Evolutionary conservation across 179 eudicot genomes (phyloP).

Genomic region (Silene vulgaris): DNA sequence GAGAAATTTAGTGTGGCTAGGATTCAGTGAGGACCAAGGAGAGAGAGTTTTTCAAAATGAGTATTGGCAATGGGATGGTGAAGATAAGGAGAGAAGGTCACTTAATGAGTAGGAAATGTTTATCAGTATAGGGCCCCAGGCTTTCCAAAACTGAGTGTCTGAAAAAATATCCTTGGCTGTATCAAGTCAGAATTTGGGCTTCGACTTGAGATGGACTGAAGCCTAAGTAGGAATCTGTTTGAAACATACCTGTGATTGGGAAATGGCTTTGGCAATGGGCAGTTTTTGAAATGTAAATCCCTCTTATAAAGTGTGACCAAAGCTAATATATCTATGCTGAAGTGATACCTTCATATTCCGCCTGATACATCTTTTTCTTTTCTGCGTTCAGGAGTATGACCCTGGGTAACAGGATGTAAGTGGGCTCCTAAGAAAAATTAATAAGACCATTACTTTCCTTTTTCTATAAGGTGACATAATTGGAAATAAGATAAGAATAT

Average conservation of each 20-base stretch:
- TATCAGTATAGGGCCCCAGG: too few species aligned
- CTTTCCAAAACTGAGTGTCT: neutral
- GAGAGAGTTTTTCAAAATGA: neutral
- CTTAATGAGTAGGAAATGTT: neutral
- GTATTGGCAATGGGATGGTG: neutral
- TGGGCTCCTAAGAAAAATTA: neutral
- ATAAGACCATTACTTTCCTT: too few species aligned
- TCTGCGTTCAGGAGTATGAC: neutral
- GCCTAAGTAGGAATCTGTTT: neutral
- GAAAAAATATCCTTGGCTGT: neutral
- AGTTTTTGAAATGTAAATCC: neutral
- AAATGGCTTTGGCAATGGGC: neutral
- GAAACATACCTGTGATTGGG: neutral
- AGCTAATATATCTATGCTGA: neutral
- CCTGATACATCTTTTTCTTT: neutral
- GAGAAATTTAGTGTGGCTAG: neutral
- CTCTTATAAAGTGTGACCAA: neutral
- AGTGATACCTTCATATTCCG: neutral
- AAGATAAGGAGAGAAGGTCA: neutral
- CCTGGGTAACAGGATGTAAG: neutral
- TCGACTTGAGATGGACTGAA: neutral
- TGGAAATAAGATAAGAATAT: too few species aligned
- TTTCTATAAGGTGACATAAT: too few species aligned
- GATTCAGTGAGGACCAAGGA: neutral
- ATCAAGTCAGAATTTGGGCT: neutral